Conservation (phyloP, 192 early-diverging fungal genomes). For the Spinellus fusiger region DNA sequence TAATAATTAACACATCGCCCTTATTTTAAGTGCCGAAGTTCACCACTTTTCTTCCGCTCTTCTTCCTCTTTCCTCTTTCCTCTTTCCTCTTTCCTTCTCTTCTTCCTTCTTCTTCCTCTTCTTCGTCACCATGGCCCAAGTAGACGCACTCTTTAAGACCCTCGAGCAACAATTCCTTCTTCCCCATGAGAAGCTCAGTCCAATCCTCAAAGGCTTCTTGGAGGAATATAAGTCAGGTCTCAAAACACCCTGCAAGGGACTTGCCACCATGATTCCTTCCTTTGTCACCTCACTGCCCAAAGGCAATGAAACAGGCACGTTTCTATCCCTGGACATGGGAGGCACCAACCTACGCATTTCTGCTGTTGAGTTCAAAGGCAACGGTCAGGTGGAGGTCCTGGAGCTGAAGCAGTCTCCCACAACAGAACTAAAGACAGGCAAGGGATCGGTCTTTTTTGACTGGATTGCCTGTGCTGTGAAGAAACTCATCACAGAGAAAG, state of each 20-base stretch:
- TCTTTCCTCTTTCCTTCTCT: not conserved
- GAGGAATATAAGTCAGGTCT: conserved; percentile 30
- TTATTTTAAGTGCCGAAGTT: too few relatives aligned
- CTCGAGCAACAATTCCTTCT: conserved; percentile 23
- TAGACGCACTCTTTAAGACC: conserved; percentile 20
- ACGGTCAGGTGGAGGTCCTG: conserved; percentile 56
- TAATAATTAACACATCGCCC: too few relatives aligned
- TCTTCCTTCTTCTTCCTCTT: not conserved
- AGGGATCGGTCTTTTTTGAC: conserved; percentile 68
- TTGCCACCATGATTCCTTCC: conserved; percentile 84
- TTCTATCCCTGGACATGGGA: conserved; percentile 89
- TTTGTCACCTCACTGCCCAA: conserved; percentile 77
- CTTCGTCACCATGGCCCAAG: not conserved
- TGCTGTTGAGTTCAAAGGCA: conserved; percentile 73
- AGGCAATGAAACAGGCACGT: conserved; percentile 82
- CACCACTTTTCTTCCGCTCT: not conserved
- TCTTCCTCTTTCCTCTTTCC: not conserved
- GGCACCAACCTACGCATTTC: conserved; percentile 93
- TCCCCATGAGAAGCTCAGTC: conserved; percentile 13
- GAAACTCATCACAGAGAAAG: conserved; percentile 24
- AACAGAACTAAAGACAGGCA: conserved; percentile 74
- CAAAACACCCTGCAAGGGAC: conserved; percentile 37
- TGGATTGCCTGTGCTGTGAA: conserved; percentile 66
- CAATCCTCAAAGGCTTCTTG: conserved; percentile 31
- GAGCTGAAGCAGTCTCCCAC: conserved; percentile 71